Conservation (phyloP, 2,329 filamentous ascomycete genomes). For the Aureobasidium namibiae region DNA sequence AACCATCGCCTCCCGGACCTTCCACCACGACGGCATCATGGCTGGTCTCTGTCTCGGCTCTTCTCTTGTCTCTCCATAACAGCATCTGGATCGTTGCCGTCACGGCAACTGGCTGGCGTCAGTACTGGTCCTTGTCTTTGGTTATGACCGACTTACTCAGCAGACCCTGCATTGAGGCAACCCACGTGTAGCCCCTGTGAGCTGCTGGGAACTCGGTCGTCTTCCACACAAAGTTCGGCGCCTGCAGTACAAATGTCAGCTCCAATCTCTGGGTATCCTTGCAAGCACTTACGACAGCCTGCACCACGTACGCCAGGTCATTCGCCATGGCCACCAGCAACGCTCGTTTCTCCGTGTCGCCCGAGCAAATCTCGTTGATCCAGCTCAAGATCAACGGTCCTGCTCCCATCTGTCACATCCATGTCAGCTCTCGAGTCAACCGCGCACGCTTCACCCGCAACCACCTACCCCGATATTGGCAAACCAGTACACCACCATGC, state of each 20-base stretch:
- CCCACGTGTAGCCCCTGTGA: constrained; percentile 1
- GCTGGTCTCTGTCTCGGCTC: background rate
- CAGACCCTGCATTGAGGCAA: background rate
- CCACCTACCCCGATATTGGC: background rate
- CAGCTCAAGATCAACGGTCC: constrained; percentile 5
- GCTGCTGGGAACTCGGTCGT: constrained; percentile 7
- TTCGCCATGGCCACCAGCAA: constrained; percentile 6
- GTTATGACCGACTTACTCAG: background rate
- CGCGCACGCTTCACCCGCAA: background rate
- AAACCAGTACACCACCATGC: constrained; percentile 5
- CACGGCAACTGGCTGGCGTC: background rate
- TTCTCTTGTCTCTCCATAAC: background rate
- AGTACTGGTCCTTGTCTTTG: background rate
- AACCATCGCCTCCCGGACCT: background rate
- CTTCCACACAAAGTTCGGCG: constrained; percentile 9
- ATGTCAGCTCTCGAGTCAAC: background rate
- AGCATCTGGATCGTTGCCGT: background rate
- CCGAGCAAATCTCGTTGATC: constrained; percentile 6
- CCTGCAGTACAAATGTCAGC: background rate
- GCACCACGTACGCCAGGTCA: constrained; percentile 8
- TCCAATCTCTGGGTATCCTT: background rate
- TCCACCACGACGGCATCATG: background rate
- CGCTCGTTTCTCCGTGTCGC: constrained; percentile 1
- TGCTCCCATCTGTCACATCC: background rate
- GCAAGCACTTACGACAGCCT: background rate